Evolutionary conservation across 441 rosid species (phyloP).

Genomic region (Metrosideros polymorpha): DNA sequence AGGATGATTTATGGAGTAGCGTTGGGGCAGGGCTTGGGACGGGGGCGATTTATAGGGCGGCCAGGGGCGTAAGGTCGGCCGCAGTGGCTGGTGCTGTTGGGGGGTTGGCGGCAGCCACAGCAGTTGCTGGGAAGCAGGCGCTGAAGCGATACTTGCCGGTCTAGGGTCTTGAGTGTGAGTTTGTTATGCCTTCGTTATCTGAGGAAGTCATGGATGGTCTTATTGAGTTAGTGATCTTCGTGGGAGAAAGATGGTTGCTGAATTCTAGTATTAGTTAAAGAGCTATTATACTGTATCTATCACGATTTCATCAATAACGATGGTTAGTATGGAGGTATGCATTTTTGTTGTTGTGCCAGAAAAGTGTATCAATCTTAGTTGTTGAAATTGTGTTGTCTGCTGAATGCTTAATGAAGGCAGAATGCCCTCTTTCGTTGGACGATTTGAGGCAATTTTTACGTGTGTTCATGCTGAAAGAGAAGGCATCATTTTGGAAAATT

Average conservation of each 20-base stretch:
- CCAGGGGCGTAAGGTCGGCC: conserved; percentile 84
- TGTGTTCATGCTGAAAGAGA: not conserved
- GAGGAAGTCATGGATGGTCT: not conserved
- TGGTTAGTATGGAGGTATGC: not conserved
- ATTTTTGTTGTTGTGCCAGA: not conserved
- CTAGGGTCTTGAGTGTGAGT: not conserved
- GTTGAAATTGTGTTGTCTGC: not conserved
- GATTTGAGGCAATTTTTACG: not conserved
- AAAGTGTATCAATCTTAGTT: not conserved
- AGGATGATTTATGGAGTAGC: conserved; percentile 89
- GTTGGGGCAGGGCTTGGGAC: conserved; percentile 87
- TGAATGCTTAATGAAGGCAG: not conserved
- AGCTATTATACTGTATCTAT: not conserved
- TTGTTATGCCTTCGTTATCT: not conserved
- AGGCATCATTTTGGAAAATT: not conserved
- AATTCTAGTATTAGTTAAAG: not conserved
- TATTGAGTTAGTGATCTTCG: not conserved
- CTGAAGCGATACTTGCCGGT: conserved; percentile 69
- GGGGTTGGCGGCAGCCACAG: conserved; percentile 72
- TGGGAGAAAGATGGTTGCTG: not conserved
- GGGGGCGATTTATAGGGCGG: conserved; percentile 83
- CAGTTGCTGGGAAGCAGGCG: conserved; percentile 70
- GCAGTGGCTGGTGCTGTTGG: conserved; percentile 96
- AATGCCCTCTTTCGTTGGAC: not conserved
- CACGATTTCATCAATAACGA: not conserved